These are phyloP conservation scores for Platanus orientalis DNA, from an alignment of 164 flowering plant species.

Conservation along the genomic window DNA sequence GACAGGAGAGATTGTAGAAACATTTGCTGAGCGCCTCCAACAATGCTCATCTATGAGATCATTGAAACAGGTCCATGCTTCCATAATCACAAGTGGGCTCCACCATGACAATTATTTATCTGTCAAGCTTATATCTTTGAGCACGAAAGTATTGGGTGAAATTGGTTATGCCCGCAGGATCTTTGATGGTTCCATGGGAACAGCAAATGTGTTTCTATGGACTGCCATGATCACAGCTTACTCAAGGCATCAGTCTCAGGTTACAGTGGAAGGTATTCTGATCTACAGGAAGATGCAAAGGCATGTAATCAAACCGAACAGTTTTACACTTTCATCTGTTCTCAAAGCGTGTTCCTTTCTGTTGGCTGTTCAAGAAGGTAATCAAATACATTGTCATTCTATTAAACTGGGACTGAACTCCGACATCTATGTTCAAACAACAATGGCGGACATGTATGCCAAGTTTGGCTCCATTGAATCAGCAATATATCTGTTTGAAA, in stretches of 20 bases:
- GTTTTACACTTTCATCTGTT: constrained; percentile 14
- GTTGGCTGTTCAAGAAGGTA: constrained; percentile 5
- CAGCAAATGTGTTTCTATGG: constrained; percentile 17
- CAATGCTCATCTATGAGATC: constrained; percentile 10
- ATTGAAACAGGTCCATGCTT: constrained; percentile 15
- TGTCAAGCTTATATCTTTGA: constrained; percentile 13
- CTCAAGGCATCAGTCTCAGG: constrained; percentile 8
- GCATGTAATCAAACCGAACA: constrained; percentile 9
- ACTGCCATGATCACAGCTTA: constrained; percentile 17
- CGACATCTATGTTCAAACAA: constrained; percentile 11
- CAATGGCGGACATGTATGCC: constrained; percentile 15
- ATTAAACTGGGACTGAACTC: constrained; percentile 9
- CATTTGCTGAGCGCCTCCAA: constrained; percentile 8
- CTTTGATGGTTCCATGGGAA: constrained; percentile 5
- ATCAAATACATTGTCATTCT: constrained; percentile 10
- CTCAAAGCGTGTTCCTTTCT: constrained; percentile 18
- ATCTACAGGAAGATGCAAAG: constrained; percentile 9
- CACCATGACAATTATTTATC: constrained; percentile 5
- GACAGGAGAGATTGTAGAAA: constrained; percentile 1
- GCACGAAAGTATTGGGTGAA: constrained; percentile 9
- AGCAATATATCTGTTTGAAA: constrained; percentile 9
- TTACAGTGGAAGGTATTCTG: constrained; percentile 14
- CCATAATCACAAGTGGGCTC: constrained; percentile 8
- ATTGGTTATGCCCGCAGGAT: constrained; percentile 13
- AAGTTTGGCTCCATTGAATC: constrained; percentile 11